Percentiles rank a stretch among this genome's conserved stretches.
phyloP scores from a whole-genome alignment of 2,329 filamentous ascomycete species.

The Stagonosporopsis tanaceti region DNA sequence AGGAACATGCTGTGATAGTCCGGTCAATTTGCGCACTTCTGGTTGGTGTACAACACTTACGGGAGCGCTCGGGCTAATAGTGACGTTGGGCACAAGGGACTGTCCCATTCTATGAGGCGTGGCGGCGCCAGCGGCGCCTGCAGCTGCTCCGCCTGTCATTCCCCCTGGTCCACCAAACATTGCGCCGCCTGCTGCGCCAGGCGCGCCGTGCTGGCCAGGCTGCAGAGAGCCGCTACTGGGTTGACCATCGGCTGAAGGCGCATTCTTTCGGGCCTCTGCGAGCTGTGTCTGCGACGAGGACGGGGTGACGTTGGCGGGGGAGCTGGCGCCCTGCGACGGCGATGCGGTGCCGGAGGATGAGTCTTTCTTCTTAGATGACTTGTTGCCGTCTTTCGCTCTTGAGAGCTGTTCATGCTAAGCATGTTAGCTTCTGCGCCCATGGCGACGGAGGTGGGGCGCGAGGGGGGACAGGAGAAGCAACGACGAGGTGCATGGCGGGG shows the following conservation, averaged over 20 bases:
- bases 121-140: slow-evolving; percentile 56
- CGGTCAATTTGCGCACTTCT: background rate
- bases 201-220: slow-evolving; percentile 41
- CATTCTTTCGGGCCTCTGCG: slow-evolving; percentile 82
- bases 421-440: slow-evolving; percentile 56
- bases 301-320: slow-evolving; percentile 74
- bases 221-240: slow-evolving; percentile 38
- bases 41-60: slow-evolving; percentile 34
- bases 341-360: slow-evolving; percentile 74
- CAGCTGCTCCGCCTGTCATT: slow-evolving; percentile 48
- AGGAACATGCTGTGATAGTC: slow-evolving; percentile 75
- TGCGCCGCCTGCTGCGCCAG: slow-evolving; percentile 41
- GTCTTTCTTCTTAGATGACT: slow-evolving; percentile 75
- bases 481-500: slow-evolving; percentile 28
- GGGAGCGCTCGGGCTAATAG: slow-evolving; percentile 93
- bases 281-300: slow-evolving; percentile 89
- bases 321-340: slow-evolving; percentile 69
- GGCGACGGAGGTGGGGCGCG: slow-evolving; percentile 30
- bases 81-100: slow-evolving; percentile 80
- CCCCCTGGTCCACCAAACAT: slow-evolving; percentile 46
- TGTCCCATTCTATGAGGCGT: slow-evolving; percentile 70
- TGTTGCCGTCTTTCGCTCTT: slow-evolving; percentile 80
- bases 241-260: slow-evolving; percentile 58
- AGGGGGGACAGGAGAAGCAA: slow-evolving; percentile 30
- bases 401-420: slow-evolving; percentile 82